A percentile compares a stretch with the other conserved stretches of the same genome.
Conservation (phyloP, 192 early-diverging fungal genomes). For the Backusella parvicylindrica region DNA sequence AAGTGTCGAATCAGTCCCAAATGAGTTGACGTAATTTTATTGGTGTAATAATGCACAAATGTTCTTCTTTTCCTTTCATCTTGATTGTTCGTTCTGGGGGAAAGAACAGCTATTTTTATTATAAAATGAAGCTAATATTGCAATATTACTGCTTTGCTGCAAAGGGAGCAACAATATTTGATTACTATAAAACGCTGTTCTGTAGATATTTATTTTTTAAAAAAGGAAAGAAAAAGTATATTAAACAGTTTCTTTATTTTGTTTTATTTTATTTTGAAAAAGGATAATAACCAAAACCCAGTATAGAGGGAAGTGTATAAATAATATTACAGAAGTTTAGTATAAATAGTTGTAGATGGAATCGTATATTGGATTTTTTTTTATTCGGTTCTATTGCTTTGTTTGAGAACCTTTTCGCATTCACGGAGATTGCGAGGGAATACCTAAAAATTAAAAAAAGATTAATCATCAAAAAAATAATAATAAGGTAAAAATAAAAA, state of each 20-base stretch:
- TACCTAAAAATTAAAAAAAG: neutral
- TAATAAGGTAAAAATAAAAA: neutral
- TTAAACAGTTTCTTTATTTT: neutral
- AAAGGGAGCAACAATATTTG: no score
- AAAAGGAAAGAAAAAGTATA: no score
- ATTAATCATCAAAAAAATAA: neutral
- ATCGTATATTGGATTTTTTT: neutral
- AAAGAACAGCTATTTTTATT: no score
- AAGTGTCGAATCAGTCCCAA: no score
- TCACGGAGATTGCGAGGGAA: constrained; percentile 7
- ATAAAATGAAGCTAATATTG: no score
- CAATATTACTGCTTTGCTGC: no score
- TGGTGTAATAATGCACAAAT: no score
- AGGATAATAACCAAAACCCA: neutral
- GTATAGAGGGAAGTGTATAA: neutral
- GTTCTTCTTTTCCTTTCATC: no score
- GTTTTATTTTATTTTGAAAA: neutral
- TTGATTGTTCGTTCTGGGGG: no score
- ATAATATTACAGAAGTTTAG: neutral
- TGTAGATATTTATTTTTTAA: no score
- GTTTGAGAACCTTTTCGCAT: neutral
- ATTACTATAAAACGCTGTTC: no score
- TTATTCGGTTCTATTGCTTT: neutral
- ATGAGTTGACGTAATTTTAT: no score
- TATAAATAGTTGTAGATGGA: neutral